Percentiles rank a stretch among this genome's conserved stretches.
Conservation (phyloP, 805 yeast genomes). For the Priceomyces castillae region DNA sequence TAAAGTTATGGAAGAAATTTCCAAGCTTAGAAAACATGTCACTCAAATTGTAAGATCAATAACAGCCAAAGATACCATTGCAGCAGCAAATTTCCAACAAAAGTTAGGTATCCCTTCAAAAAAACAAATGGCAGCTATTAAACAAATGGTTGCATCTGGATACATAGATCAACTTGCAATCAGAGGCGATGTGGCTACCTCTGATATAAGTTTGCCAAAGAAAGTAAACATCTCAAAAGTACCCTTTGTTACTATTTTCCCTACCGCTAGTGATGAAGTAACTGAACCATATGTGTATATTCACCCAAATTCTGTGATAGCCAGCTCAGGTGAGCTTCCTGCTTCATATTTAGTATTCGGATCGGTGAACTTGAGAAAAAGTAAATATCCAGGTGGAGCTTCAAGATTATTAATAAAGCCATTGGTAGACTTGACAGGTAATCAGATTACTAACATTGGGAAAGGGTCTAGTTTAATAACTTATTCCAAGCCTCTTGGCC, state of each 20-base stretch:
- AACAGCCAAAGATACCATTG: conserved; percentile 59
- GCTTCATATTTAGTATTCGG: conserved; percentile 78
- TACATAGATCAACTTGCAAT: conserved; percentile 88
- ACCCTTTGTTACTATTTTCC: conserved; percentile 63
- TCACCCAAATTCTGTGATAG: conserved; percentile 73
- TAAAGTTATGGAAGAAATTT: conserved; percentile 82
- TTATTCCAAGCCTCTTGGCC: conserved; percentile 88
- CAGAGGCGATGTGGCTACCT: conserved; percentile 70
- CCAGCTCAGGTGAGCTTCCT: conserved; percentile 62
- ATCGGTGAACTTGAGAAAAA: conserved; percentile 56
- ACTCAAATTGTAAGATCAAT: conserved; percentile 68
- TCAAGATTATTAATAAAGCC: conserved; percentile 64
- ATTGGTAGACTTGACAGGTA: conserved; percentile 70
- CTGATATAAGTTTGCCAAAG: conserved; percentile 59
- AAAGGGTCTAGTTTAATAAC: conserved; percentile 69
- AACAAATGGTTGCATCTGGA: conserved; percentile 92
- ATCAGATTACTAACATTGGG: conserved; percentile 75
- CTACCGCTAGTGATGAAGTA: conserved; percentile 37
- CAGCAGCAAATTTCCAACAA: conserved; percentile 33
- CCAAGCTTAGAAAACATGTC: conserved; percentile 76
- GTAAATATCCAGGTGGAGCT: conserved; percentile 39
- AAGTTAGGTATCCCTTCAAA: conserved; percentile 66
- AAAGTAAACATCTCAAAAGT: conserved; percentile 55
- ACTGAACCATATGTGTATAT: conserved; percentile 64
- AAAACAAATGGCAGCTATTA: conserved; percentile 69